Evolutionary conservation across 441 rosid genomes (phyloP).

Genomic region (Gossypium gossypioides): DNA sequence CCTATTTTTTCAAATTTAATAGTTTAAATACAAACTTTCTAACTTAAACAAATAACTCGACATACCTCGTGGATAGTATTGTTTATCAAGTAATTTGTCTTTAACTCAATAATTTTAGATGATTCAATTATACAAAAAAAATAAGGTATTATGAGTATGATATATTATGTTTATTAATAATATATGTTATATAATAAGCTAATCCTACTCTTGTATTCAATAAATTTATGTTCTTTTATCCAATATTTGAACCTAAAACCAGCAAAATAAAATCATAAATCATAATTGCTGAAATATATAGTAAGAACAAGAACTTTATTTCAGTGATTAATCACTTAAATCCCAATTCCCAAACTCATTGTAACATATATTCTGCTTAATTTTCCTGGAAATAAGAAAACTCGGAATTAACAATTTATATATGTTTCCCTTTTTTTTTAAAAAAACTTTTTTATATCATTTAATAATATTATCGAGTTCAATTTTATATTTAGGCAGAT

Average conservation of each 20-base stretch:
- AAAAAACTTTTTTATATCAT: too few species aligned
- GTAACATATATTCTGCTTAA: not conserved
- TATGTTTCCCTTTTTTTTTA: not conserved
- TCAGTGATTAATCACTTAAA: not conserved
- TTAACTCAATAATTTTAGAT: not conserved
- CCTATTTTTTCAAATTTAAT: too few species aligned
- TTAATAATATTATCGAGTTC: not conserved
- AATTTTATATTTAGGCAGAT: not conserved
- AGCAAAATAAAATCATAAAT: not conserved
- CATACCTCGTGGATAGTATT: not conserved
- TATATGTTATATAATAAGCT: not conserved
- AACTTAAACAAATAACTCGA: not conserved
- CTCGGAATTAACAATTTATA: not conserved
- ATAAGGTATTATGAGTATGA: too few species aligned
- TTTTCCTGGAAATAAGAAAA: not conserved
- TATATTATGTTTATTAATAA: not conserved
- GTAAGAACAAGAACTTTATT: not conserved
- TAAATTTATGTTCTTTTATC: not conserved
- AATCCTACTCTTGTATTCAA: not conserved
- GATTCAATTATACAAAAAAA: not conserved
- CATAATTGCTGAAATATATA: not conserved
- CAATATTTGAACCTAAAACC: not conserved
- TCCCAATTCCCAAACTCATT: not conserved
- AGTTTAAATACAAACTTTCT: not conserved
- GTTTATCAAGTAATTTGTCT: not conserved